phyloP scores from a whole-genome alignment of 2,329 filamentous ascomycete genomes.

The Aspergillus sp. region DNA sequence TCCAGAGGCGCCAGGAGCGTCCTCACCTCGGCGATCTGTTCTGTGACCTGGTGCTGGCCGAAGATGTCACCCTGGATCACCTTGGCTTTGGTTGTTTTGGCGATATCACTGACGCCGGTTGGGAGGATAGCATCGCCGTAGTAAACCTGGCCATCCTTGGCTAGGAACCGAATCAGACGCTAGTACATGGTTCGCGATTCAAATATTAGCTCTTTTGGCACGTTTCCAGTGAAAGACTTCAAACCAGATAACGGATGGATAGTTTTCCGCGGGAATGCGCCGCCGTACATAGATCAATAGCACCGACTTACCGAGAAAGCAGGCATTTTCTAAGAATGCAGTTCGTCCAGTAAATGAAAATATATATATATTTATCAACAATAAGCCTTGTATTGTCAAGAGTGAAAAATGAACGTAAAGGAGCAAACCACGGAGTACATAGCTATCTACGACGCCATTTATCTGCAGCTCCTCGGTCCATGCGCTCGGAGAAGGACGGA shows the following conservation, averaged over 20 bases:
- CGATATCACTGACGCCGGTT: constrained; percentile 50
- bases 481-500: constrained; percentile 12
- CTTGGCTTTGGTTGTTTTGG: constrained; percentile 52
- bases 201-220: background rate
- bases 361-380: constrained; percentile 1
- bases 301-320: constrained; percentile 28
- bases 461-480: background rate
- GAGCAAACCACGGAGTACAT: background rate
- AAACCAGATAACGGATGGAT: too few species aligned
- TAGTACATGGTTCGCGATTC: constrained; percentile 22
- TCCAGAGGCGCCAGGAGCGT: constrained; percentile 57
- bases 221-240: too few species aligned
- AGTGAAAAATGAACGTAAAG: background rate
- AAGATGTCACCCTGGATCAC: constrained; percentile 61
- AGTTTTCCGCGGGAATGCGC: background rate
- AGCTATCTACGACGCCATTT: background rate
- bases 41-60: constrained; percentile 55
- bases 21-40: constrained; percentile 47
- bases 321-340: constrained; percentile 24
- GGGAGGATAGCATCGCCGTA: constrained; percentile 69
- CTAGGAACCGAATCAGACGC: constrained; percentile 66
- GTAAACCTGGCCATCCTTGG: constrained; percentile 60
- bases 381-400: background rate
- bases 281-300: background rate
- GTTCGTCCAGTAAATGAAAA: too few species aligned